A percentile compares a stretch with the other conserved stretches of the same genome.
Conservation (phyloP, 148 eudicot genomes). For the Rhododendron simsii region DNA sequence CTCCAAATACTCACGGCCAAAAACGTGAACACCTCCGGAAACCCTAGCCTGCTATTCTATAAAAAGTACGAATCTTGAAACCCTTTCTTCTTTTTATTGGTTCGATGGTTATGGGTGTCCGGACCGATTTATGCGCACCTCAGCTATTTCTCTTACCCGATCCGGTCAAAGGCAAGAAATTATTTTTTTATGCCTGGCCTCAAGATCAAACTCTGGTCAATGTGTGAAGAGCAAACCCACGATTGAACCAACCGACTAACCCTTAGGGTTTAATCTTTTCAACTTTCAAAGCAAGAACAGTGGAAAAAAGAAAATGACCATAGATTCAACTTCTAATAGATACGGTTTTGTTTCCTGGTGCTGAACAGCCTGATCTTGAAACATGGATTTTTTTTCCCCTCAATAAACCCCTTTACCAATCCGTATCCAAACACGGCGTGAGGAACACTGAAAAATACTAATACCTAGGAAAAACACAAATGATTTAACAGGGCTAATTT, state of each 20-base stretch:
- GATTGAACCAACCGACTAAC: too few species aligned
- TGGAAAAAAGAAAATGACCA: not conserved
- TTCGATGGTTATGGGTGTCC: too few species aligned
- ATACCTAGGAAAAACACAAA: not conserved
- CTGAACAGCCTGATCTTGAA: too few species aligned
- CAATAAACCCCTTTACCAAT: too few species aligned
- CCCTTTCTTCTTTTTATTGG: not conserved
- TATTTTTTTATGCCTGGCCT: not conserved
- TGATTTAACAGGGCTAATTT: not conserved
- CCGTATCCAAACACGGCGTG: not conserved
- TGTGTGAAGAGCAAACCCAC: too few species aligned
- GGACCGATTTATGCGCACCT: not conserved
- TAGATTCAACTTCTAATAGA: too few species aligned
- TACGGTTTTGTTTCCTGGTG: too few species aligned
- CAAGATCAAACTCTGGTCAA: too few species aligned
- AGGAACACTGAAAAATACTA: not conserved
- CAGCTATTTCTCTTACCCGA: not conserved
- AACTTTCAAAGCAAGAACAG: not conserved
- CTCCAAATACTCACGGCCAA: not conserved
- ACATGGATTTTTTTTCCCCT: too few species aligned
- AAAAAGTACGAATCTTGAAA: not conserved
- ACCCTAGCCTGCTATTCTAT: not conserved
- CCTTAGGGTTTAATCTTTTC: not conserved
- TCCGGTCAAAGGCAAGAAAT: too few species aligned
- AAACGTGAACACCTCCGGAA: not conserved